A percentile compares a stretch with the other conserved stretches of the same genome.
phyloP scores from a whole-genome alignment of 495 filamentous ascomycete species.

The Hypoxylon rickii region DNA sequence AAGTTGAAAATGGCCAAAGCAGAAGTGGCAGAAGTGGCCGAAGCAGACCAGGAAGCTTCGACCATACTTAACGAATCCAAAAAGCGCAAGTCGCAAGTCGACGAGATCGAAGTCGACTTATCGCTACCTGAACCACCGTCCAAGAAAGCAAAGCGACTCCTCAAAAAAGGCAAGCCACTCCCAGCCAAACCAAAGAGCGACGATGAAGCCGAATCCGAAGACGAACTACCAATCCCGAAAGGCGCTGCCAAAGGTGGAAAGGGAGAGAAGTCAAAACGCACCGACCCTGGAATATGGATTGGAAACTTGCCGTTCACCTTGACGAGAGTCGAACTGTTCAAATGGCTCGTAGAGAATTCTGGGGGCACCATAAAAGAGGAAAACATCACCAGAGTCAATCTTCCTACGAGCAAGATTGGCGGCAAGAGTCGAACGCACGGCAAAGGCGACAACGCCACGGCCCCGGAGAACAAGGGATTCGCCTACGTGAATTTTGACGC shows the following conservation, averaged over 20 bases:
- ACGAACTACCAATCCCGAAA: slow-evolving; percentile 41
- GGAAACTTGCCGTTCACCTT: slow-evolving; percentile 87
- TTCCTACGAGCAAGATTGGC: slow-evolving; percentile 60
- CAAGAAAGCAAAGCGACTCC: slow-evolving; percentile 81
- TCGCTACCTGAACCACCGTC: slow-evolving; percentile 86
- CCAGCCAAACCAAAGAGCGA: slow-evolving; percentile 46
- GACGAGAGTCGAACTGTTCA: slow-evolving; percentile 70
- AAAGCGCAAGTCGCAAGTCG: slow-evolving; percentile 74
- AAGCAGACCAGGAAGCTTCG: slow-evolving; percentile 4
- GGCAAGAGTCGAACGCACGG: slow-evolving; percentile 40
- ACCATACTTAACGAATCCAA: slow-evolving; percentile 34
- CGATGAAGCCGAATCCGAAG: slow-evolving; percentile 47
- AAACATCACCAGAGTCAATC: slow-evolving; percentile 79
- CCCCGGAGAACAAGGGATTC: slow-evolving; percentile 74
- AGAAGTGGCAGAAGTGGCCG: slow-evolving; percentile 1
- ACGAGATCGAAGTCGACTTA: slow-evolving; percentile 89
- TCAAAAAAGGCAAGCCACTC: slow-evolving; percentile 72
- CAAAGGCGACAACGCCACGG: slow-evolving; percentile 45
- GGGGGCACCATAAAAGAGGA: slow-evolving; percentile 66
- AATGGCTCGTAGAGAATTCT: slow-evolving; percentile 72
- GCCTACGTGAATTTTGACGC: slow-evolving; percentile 91
- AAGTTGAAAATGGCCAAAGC: slow-evolving; percentile 18
- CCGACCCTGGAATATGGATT: slow-evolving; percentile 88
- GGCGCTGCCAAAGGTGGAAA: slow-evolving; percentile 31
- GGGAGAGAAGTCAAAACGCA: slow-evolving; percentile 63